Percentiles rank a stretch among this genome's conserved stretches.
These are phyloP conservation scores for Infundibulicybe gibba DNA, from an alignment of 768 basidiomycete genomes.

Conservation along the genomic window DNA sequence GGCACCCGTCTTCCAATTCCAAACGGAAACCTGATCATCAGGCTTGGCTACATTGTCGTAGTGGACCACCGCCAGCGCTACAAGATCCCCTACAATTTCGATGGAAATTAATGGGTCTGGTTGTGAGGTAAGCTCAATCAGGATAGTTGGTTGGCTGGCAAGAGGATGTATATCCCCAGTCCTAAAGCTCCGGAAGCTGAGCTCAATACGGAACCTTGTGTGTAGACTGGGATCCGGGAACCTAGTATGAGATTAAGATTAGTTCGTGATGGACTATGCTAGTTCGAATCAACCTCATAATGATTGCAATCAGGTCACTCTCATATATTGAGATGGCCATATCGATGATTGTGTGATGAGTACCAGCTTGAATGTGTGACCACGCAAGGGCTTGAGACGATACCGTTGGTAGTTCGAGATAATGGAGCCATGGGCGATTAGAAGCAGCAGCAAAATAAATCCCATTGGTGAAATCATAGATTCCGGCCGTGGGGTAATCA, in stretches of 20 bases:
- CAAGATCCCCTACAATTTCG: conserved; percentile 23
- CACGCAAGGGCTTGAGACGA: background rate
- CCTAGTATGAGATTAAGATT: too few species aligned
- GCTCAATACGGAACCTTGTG: too few species aligned
- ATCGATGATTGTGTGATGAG: conserved; percentile 7
- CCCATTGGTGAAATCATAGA: conserved; percentile 31
- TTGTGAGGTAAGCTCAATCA: background rate
- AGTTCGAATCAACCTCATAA: conserved; percentile 13
- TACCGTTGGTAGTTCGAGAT: too few species aligned
- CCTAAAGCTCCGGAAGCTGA: background rate
- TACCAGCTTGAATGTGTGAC: background rate
- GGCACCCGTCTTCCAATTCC: conserved; percentile 1
- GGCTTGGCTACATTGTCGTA: conserved; percentile 18
- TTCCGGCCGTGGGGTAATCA: conserved; percentile 24
- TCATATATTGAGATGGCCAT: conserved; percentile 12
- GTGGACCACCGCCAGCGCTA: conserved; percentile 20
- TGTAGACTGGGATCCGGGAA: too few species aligned
- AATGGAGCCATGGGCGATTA: too few species aligned
- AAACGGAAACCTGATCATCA: conserved; percentile 18
- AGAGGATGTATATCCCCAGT: too few species aligned
- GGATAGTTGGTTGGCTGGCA: background rate
- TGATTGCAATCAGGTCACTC: conserved; percentile 12
- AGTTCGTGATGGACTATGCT: too few species aligned
- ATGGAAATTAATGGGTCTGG: background rate
- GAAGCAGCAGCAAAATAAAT: too few species aligned